Evolutionary conservation across 129 eudicot species (phyloP).

Genomic region (Saposhnikovia divaricata): DNA sequence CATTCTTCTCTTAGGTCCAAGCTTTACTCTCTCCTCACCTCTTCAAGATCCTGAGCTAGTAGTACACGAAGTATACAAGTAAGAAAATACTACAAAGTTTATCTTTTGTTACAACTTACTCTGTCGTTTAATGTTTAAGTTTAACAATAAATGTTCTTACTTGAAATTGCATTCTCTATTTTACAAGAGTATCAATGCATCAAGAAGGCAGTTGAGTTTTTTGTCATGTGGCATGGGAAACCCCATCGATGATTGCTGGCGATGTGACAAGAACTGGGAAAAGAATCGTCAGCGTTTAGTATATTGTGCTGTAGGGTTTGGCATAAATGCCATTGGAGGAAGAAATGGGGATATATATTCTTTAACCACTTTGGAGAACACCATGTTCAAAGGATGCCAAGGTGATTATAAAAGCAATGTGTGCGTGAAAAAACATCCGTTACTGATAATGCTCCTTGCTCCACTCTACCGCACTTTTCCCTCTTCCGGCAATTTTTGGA

Average conservation of each 20-base stretch:
- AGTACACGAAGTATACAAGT: neutral
- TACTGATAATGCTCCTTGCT: too few relatives aligned
- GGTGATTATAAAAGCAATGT: conserved; percentile 22
- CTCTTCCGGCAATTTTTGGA: too few relatives aligned
- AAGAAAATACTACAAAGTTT: neutral
- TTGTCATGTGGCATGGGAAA: neutral
- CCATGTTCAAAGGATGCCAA: conserved; percentile 83
- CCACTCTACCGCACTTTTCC: too few relatives aligned
- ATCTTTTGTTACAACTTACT: neutral
- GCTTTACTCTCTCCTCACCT: neutral
- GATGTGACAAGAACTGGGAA: conserved; percentile 75
- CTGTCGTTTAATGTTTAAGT: neutral
- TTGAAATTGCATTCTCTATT: neutral
- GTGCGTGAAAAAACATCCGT: neutral
- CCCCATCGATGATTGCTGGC: conserved; percentile 26
- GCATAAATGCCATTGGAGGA: conserved; percentile 71
- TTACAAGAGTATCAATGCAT: conserved; percentile 5
- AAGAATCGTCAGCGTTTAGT: conserved; percentile 63
- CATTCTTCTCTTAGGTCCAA: neutral
- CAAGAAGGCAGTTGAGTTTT: neutral
- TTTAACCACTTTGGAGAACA: conserved; percentile 91
- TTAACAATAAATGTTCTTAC: neutral
- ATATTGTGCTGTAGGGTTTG: conserved; percentile 81
- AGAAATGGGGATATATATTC: conserved; percentile 67
- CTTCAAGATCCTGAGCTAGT: conserved; percentile 4